These are phyloP conservation scores for Leccinellum luteum DNA, from an alignment of 768 basidiomycete genomes.

Conservation along the genomic window DNA sequence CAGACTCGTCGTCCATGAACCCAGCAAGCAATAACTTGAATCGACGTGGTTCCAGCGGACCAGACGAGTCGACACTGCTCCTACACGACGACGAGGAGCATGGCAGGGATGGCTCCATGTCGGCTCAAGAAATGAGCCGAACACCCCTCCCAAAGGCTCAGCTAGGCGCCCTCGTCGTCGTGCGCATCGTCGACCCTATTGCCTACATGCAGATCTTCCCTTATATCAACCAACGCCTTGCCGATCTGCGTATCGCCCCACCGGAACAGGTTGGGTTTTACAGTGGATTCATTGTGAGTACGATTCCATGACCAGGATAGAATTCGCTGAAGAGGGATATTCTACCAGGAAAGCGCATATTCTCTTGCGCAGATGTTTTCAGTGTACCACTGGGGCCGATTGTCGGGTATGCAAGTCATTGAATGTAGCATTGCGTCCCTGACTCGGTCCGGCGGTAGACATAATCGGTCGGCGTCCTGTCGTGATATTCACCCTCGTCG, in stretches of 20 bases:
- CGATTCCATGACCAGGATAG: too few species aligned
- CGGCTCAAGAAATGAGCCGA: neutral
- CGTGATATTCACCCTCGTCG: neutral
- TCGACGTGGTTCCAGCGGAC: neutral
- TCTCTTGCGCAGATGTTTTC: constrained; percentile 3
- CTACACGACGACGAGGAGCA: neutral
- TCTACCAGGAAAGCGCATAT: constrained; percentile 2
- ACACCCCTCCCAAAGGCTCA: constrained; percentile 4
- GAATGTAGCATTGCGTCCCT: neutral
- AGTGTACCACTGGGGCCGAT: constrained; percentile 8
- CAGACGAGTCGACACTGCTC: constrained; percentile 2
- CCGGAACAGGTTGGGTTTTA: constrained; percentile 11
- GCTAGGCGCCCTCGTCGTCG: neutral
- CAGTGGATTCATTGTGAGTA: constrained; percentile 6
- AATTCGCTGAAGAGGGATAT: neutral
- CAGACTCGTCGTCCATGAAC: neutral
- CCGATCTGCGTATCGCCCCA: neutral
- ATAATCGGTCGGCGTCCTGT: constrained; percentile 4
- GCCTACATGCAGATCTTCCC: constrained; percentile 6
- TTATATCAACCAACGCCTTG: constrained; percentile 10
- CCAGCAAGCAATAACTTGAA: neutral
- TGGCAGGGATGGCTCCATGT: neutral
- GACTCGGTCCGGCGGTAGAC: neutral
- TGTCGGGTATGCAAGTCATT: neutral
- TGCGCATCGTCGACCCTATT: neutral